A percentile compares a stretch with the other conserved stretches of the same genome.
Evolutionary conservation across 2,329 filamentous ascomycete species (phyloP).

Genomic region (Cryphonectria radicalis): DNA sequence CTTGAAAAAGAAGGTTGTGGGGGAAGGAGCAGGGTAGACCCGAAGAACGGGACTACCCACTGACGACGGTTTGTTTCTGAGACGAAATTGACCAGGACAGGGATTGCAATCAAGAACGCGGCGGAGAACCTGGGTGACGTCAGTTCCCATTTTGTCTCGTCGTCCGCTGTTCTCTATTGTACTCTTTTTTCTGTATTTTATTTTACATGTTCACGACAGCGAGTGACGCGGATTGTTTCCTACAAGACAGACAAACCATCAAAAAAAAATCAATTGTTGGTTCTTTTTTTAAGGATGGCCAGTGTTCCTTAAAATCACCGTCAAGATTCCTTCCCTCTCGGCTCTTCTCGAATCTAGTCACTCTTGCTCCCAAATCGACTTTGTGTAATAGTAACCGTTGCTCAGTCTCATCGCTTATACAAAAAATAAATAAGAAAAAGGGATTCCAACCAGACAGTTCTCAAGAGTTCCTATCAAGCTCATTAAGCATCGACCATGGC

Average conservation of each 20-base stretch:
- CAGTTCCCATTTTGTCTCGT: not conserved
- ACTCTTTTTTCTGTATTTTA: not conserved
- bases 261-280: not conserved
- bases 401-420: not conserved
- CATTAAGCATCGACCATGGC: conserved; percentile 48
- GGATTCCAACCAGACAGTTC: not conserved
- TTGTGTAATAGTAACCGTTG: not conserved
- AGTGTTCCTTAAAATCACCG: not conserved
- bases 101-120: not conserved
- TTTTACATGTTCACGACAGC: not conserved
- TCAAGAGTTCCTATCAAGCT: not conserved
- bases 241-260: not conserved
- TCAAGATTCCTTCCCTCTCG: not conserved
- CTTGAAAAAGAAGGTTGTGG: not conserved
- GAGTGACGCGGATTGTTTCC: not conserved
- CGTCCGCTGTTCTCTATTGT: not conserved
- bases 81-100: not conserved
- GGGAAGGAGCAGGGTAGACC: not conserved
- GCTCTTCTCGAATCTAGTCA: not conserved
- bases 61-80: conserved; percentile 2
- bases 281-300: not conserved
- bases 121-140: not conserved
- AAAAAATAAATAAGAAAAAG: not conserved
- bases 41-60: not conserved
- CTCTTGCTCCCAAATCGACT: not conserved